Percentiles rank a stretch among this genome's conserved stretches.
Conservation (phyloP, 2,329 filamentous ascomycete genomes). For the Grosmannia clavigera region DNA sequence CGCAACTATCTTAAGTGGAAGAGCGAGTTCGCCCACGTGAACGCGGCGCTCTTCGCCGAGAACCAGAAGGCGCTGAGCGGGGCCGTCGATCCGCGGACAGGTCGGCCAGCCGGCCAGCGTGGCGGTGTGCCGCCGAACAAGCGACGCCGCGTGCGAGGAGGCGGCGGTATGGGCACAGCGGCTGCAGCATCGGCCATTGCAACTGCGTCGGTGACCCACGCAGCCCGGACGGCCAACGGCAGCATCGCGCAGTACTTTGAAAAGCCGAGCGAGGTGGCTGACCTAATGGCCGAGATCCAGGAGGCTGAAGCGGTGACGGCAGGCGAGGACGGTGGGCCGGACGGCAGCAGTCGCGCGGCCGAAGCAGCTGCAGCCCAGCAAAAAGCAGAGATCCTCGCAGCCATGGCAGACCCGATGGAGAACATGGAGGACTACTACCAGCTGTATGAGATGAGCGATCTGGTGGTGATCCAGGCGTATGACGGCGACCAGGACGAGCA, state of each 20-base stretch:
- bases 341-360: conserved; percentile 22
- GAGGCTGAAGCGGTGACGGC: conserved; percentile 52
- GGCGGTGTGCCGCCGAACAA: conserved; percentile 71
- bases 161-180: conserved; percentile 41
- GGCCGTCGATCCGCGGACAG: conserved; percentile 42
- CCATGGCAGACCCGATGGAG: conserved; percentile 59
- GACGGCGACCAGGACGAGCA: conserved; percentile 94
- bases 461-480: conserved; percentile 84
- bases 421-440: conserved; percentile 89
- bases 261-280: conserved; percentile 68
- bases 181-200: conserved; percentile 6
- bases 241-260: conserved; percentile 71
- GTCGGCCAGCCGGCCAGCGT: conserved; percentile 28
- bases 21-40: conserved; percentile 75
- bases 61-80: conserved; percentile 66
- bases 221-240: conserved; percentile 43
- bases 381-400: conserved; percentile 56
- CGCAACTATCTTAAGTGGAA: conserved; percentile 88
- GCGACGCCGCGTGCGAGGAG: conserved; percentile 69
- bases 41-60: conserved; percentile 62
- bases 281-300: conserved; percentile 69
- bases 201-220: background rate
- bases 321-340: conserved; percentile 44
- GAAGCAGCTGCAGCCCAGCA: conserved; percentile 29
- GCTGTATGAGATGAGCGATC: conserved; percentile 79